A percentile compares a stretch with the other conserved stretches of the same genome.
phyloP scores from a whole-genome alignment of 2,329 filamentous ascomycete genomes.

The Coleophoma cylindrospora region DNA sequence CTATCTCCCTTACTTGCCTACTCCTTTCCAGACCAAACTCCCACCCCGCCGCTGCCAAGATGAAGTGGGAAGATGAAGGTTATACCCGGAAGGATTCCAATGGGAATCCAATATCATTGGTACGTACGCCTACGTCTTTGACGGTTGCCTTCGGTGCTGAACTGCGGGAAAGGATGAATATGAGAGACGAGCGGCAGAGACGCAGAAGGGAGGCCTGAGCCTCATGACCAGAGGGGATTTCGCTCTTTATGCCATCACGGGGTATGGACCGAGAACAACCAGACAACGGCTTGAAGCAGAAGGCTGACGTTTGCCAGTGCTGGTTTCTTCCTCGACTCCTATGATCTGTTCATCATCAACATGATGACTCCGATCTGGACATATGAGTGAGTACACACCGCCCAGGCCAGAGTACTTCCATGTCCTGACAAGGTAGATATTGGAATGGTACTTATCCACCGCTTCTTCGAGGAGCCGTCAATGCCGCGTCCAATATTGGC shows the following conservation, averaged over 20 bases:
- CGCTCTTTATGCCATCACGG: not conserved
- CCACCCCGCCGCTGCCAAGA: too few relatives aligned
- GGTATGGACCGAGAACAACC: too few relatives aligned
- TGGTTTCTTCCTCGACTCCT: slow-evolving; percentile 82
- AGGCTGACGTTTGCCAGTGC: slow-evolving; percentile 55
- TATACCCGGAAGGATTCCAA: not conserved
- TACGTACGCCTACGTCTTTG: not conserved
- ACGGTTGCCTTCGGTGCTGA: not conserved
- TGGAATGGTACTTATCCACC: slow-evolving; percentile 30
- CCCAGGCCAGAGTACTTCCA: too few relatives aligned
- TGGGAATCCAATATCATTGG: not conserved
- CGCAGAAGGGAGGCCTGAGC: not conserved
- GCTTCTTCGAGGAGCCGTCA: slow-evolving; percentile 67
- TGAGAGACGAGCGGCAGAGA: not conserved
- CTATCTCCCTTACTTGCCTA: too few relatives aligned
- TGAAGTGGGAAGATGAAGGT: slow-evolving; percentile 1
- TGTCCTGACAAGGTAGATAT: too few relatives aligned
- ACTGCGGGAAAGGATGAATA: not conserved
- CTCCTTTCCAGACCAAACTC: too few relatives aligned
- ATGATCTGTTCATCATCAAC: slow-evolving; percentile 43
- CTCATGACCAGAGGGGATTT: not conserved
- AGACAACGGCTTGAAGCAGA: not conserved
- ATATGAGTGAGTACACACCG: not conserved
- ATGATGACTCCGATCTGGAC: slow-evolving; percentile 4
- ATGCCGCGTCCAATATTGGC: slow-evolving; percentile 70